phyloP scores from a whole-genome alignment of 2,329 filamentous ascomycete genomes.

The Pseudocercospora pini-densiflorae region DNA sequence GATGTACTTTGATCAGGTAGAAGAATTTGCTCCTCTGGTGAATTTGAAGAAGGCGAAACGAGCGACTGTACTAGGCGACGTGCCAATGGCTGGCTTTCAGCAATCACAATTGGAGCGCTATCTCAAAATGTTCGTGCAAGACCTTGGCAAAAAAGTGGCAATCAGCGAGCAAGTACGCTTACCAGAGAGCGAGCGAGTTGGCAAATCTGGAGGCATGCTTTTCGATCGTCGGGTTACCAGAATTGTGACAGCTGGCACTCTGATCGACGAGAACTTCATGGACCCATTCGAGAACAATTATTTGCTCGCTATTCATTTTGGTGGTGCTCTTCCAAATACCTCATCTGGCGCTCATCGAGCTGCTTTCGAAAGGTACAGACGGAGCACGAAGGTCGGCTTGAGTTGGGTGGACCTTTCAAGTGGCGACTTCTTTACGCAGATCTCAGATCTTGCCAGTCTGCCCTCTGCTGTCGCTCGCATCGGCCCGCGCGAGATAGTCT shows the following conservation, averaged over 20 bases:
- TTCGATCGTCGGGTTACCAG: conserved; percentile 85
- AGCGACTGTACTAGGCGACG: conserved; percentile 75
- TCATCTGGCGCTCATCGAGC: conserved; percentile 29
- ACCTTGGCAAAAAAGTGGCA: conserved; percentile 87
- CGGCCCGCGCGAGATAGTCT: conserved; percentile 80
- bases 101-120: conserved; percentile 91
- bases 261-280: conserved; percentile 98
- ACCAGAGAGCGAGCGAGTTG: conserved; percentile 60
- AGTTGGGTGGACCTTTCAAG: conserved; percentile 97
- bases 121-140: conserved; percentile 89
- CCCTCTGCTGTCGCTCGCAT: conserved; percentile 84
- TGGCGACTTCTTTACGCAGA: conserved; percentile 89
- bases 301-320: conserved; percentile 76
- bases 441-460: conserved; percentile 70
- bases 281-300: conserved; percentile 94
- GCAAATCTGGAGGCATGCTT: conserved; percentile 76
- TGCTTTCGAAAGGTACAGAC: conserved; percentile 41
- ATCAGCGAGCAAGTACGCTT: conserved; percentile 86
- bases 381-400: conserved; percentile 64
- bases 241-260: conserved; percentile 89
- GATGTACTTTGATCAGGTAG: conserved; percentile 94
- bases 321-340: conserved; percentile 31
- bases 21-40: conserved; percentile 82
- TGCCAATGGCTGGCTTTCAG: conserved; percentile 95
- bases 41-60: conserved; percentile 85